Base-by-base conservation (phyloP, 1,139 yeast species). In the Pneumocystis carinii region DNA sequence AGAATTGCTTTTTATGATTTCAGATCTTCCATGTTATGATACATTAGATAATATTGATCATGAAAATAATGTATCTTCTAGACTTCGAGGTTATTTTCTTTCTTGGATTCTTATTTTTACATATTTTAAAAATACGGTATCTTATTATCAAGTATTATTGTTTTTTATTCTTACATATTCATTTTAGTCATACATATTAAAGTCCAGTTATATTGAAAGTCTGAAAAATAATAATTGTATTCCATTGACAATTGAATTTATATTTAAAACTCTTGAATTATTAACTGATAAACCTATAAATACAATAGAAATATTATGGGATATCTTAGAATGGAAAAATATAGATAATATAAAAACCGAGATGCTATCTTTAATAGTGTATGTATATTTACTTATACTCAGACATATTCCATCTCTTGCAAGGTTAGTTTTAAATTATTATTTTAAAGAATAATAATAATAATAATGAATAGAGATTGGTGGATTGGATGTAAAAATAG, bases 31-130 rank as follows among this genome's bases (percentile, higher is more conserved):
- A 1, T 24, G 14, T 48, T 62, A 36, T 15, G 59, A 60, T 38
- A 60, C 58, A 38, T 24, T 27, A 5, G 64, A 63, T 37, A 56
- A 62, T 27, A 56, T 59, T 1, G 63, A 59, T 24, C 60, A 59
- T 10, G 63, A 39, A 4, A 61, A 62, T 15, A 62, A 61, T n/a
- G 29, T 64, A 36, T 39, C 57, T 14, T 42, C 57, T 1, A 62
- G 63, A 17, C 64, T 66, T 63, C 62, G 71, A 61, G 60, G 75
- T 56, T 87, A 81, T 70, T 70, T 87, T 59, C 84, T 89, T 84
- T 76, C 83, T 59, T 90, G 96, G 95, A 75, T 76, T 64, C 74
- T 88, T 64, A 72, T 87, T 0, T 79, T 87, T 67, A 76, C 75
- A 38, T 84, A 83, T 71, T 87, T 90, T 71, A 79, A 81, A 63